Conservation (phyloP, 2,329 filamentous ascomycete genomes). For the Aspergillus uvarum region DNA sequence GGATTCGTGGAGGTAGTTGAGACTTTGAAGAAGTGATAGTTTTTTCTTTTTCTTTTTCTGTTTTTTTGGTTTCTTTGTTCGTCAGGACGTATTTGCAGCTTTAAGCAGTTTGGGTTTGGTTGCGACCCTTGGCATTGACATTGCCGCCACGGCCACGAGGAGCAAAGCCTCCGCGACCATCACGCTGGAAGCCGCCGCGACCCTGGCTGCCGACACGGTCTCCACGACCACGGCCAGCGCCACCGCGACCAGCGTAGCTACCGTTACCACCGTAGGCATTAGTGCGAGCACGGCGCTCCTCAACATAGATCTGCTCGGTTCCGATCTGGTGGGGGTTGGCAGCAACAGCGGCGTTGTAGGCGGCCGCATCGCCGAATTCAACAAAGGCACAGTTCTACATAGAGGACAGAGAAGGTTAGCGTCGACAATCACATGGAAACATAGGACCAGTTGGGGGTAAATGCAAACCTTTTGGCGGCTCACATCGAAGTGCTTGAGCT, state of each 20-base stretch:
- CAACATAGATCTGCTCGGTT: conserved; percentile 78
- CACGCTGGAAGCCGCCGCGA: conserved; percentile 67
- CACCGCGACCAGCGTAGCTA: conserved; percentile 61
- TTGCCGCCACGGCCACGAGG: conserved; percentile 65
- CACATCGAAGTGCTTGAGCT: conserved; percentile 64
- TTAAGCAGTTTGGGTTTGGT: conserved; percentile 47
- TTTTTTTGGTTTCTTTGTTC: conserved; percentile 5
- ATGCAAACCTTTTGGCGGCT: conserved; percentile 70
- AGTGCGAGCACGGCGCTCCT: conserved; percentile 80
- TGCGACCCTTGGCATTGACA: conserved; percentile 48
- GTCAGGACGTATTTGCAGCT: conserved; percentile 1
- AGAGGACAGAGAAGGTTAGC: not conserved
- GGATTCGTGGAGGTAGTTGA: not conserved
- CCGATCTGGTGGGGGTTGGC: conserved; percentile 85
- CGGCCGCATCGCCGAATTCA: conserved; percentile 79
- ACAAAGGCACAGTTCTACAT: conserved; percentile 91
- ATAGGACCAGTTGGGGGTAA: not conserved
- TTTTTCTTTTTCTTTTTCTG: conserved; percentile 7
- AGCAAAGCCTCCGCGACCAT: conserved; percentile 66
- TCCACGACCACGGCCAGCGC: conserved; percentile 65
- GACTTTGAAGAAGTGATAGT: not conserved
- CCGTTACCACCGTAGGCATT: conserved; percentile 69
- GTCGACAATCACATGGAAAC: not conserved
- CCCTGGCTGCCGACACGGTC: conserved; percentile 64
- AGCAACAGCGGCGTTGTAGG: conserved; percentile 77